Evolutionary conservation across 352 stramenopile species (phyloP), one percentile per base, ranked within the genome.

Genomic region (Globisporangium splendens): DNA sequence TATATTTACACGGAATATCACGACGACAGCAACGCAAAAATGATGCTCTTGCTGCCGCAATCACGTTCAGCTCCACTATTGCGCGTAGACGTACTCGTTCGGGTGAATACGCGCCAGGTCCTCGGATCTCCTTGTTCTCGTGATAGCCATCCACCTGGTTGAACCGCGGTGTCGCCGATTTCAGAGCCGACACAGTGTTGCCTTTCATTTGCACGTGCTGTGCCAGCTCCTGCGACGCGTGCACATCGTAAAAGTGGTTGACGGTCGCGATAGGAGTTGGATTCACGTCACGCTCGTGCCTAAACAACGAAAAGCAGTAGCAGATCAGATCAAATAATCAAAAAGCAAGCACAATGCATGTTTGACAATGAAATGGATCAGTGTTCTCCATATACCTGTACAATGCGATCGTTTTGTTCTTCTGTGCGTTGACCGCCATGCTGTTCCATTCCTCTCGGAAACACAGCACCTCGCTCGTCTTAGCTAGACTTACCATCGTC

Each of bases 151-250:
- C 28, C 28, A 10, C 28, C 10, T 35, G 28, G 28, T 35, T 35
- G 51, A 89, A 86, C 15, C 78, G 72, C 22, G 74, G 70, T 3
- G 71, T 75, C 20, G 64, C 56, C n/a, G 78, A 89, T 38, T 83
- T 70, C 15, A 88, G 59, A 8, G 56, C 56, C 5, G 59, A 56
- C 0, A 72, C 73, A 4, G 54, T 43, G 54, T 83, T 88, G 4
- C 75, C 75, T 51, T 72, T 72, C 38, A 58, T 63, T 18, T 54
- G 54, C 22, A 77, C 22, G 20, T 68, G 69, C 1, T 35, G 14
- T 10, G 61, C 56, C 12, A 88, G 48, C n/a, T 83, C 72, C 24
- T 63, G 71, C 1, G 65, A 43, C 35, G 71, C 50, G 50, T 82
- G 70, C 2, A 63, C 50, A 33, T 75, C 41, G 49, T 89, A 89